Conservation (phyloP, 169 alveolate genomes). For the Babesia caballi region DNA sequence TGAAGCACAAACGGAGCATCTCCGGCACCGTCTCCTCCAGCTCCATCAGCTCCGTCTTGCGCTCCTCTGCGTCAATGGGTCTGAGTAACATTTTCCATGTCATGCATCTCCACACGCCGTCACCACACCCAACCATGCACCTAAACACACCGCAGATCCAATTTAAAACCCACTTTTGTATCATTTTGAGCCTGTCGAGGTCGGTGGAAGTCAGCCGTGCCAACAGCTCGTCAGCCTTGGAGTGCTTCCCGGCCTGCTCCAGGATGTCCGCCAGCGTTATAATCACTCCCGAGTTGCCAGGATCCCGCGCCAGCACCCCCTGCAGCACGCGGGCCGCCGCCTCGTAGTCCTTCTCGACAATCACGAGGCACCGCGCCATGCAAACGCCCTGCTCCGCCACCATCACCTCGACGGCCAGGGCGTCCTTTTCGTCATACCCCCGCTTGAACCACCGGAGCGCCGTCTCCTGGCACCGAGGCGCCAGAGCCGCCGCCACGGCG, state of each 20-base stretch:
- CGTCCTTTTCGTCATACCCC: conserved; percentile 23
- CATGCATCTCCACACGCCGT: background rate
- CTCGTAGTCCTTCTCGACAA: conserved; percentile 31
- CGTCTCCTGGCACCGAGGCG: conserved; percentile 20
- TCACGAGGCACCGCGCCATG: conserved; percentile 36
- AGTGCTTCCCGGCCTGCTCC: conserved; percentile 39
- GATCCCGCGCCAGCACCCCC: conserved; percentile 31
- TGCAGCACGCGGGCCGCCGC: conserved; percentile 11
- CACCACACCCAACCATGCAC: background rate
- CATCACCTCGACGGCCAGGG: conserved; percentile 4
- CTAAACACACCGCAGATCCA: too few relatives aligned
- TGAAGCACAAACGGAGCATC: background rate
- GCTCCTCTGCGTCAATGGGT: conserved; percentile 54
- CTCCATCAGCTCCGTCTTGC: background rate
- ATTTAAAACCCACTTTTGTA: conserved; percentile 37
- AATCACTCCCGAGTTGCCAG: conserved; percentile 48
- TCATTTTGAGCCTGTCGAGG: conserved; percentile 42
- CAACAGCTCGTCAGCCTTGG: conserved; percentile 57
- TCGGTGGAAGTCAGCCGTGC: conserved; percentile 49
- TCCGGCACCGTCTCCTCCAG: background rate
- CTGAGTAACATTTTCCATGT: background rate
- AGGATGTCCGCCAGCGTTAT: conserved; percentile 56
- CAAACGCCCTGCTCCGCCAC: conserved; percentile 31
- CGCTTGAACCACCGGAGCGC: conserved; percentile 51
- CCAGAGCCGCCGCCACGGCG: conserved; percentile 17